phyloP scores from a whole-genome alignment of 179 eudicot species.

The Nepenthes alata region DNA sequence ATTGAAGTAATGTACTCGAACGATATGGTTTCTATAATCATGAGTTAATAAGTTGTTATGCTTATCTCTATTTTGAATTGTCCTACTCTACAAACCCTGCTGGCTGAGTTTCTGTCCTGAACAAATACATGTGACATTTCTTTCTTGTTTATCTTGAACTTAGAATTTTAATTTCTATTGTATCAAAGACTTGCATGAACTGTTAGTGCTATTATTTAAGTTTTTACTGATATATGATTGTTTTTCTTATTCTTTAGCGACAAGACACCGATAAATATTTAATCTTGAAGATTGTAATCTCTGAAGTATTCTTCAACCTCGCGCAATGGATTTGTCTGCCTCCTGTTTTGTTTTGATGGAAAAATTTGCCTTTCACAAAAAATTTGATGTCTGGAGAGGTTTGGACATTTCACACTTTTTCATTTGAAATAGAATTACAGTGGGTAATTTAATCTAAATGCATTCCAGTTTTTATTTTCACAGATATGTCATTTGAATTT shows the following conservation, averaged over 20 bases:
- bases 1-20: background rate
- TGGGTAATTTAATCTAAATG: too few species aligned
- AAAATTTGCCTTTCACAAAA: slow-evolving; percentile 51
- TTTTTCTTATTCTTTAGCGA: slow-evolving; percentile 17
- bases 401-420: slow-evolving; percentile 2
- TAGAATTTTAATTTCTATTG: background rate
- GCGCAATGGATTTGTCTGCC: slow-evolving; percentile 35
- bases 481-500: too few species aligned
- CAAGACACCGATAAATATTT: slow-evolving; percentile 65
- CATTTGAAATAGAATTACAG: too few species aligned
- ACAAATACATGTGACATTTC: too few species aligned
- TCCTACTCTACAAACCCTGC: too few species aligned
- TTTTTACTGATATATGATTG: slow-evolving; percentile 7
- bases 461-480: too few species aligned
- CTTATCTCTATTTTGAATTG: too few species aligned
- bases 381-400: slow-evolving; percentile 51
- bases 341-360: slow-evolving; percentile 32
- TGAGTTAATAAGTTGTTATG: too few species aligned
- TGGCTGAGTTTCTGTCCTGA: too few species aligned
- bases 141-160: too few species aligned
- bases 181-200: background rate
- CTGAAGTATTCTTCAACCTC: slow-evolving; percentile 51
- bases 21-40: too few species aligned
- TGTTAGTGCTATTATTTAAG: background rate
- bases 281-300: slow-evolving; percentile 41